Conservation (phyloP, 2,329 filamentous ascomycete genomes). For the Ophiobolus disseminans region DNA sequence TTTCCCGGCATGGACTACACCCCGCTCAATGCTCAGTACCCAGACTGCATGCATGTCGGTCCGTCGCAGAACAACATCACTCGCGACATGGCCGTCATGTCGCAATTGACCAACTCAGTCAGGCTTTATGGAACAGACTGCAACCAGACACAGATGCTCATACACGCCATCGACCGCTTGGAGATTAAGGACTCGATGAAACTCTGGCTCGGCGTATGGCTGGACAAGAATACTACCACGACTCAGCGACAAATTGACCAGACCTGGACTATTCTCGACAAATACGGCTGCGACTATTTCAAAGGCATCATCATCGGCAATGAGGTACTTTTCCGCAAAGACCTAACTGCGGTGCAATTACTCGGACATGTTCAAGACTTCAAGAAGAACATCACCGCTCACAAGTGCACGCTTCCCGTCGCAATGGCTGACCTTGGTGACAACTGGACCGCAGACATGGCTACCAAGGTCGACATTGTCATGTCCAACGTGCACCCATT, state of each 20-base stretch:
- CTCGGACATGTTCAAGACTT: constrained; percentile 71
- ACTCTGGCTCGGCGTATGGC: constrained; percentile 94
- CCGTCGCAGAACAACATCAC: constrained; percentile 95
- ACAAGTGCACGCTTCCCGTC: constrained; percentile 74
- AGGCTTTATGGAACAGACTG: constrained; percentile 95
- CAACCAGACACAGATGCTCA: constrained; percentile 94
- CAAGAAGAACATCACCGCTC: constrained; percentile 69
- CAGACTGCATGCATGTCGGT: constrained; percentile 76
- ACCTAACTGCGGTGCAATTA: constrained; percentile 72
- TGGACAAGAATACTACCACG: constrained; percentile 82
- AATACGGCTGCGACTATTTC: constrained; percentile 61
- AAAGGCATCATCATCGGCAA: constrained; percentile 70
- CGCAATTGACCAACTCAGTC: constrained; percentile 85
- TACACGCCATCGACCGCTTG: constrained; percentile 80
- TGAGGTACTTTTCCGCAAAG: constrained; percentile 67
- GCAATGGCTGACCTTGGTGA: constrained; percentile 89
- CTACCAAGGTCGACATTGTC: constrained; percentile 77
- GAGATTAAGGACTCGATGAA: constrained; percentile 75
- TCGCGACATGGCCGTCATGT: constrained; percentile 86
- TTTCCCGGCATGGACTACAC: constrained; percentile 97
- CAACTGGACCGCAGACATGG: constrained; percentile 78
- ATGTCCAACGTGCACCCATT: constrained; percentile 99
- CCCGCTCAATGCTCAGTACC: constrained; percentile 88
- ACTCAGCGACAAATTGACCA: constrained; percentile 81
- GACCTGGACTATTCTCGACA: constrained; percentile 82